Base-by-base conservation (phyloP, 164 flowering plant species). In the Buxus sempervirens region DNA sequence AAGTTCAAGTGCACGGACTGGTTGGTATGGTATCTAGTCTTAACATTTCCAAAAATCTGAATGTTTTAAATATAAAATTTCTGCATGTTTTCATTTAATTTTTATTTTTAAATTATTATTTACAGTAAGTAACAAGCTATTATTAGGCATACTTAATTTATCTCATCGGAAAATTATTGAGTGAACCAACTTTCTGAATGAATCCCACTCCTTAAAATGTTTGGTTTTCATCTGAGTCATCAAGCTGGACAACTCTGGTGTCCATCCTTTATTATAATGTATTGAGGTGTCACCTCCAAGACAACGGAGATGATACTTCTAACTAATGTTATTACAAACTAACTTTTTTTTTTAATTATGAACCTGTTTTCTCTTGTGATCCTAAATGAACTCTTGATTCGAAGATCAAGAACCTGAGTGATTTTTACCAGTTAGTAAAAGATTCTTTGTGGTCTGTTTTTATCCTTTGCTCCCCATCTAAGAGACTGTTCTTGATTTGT, bases 1-100 rank as follows among this genome's bases (percentile, higher is more conserved):
- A 83, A 88, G 96, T 82, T 48, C 16, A 65, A 64, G 18, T 42
- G 22, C 20, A 24, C 54, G 42, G 42, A 70, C 16, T 21, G 54
- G 38, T 41, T 67, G 12, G 53, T 67, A 45, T 42, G 9, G 4
- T 18, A 24, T 21, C 58, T 64, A 20, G 20, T 15, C 19, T 45
- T 10, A 45, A 45, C 51, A 4, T 10, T 15, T 45, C 51, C 12
- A 45, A 45, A 6, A 45, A 45, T 10, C 1, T 45, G 1, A 45
- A 45, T 1, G 13, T 15, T 45, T 45, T 15, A 45, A 45, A 45
- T 10, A 45, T 45, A 10, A 4, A 10, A 15, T 45, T 45, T 45
- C 18, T 10, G 51, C 7, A n/a, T n/a, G 45, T 5, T 12, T 12
- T 41, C 12, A 12, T 41, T 41, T 41, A 5, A 41, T 45, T 45